Conservation (phyloP, 179 eudicot species). For the Carnegiea gigantea region DNA sequence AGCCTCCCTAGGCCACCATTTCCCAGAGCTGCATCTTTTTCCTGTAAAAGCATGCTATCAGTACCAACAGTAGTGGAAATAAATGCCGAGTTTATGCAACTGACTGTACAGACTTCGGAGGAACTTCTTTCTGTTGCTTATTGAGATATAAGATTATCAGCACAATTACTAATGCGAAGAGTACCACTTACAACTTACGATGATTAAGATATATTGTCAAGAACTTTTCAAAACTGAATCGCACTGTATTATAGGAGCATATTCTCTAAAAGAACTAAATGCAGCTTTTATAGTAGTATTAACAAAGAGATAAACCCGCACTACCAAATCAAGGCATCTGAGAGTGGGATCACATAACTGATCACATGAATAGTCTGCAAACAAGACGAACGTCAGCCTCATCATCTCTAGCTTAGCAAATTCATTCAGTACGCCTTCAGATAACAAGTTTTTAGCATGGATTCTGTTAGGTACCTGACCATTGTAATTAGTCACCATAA, state of each 20-base stretch:
- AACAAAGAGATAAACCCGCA: neutral
- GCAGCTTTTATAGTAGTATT: neutral
- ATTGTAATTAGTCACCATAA: neutral
- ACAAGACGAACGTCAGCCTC: neutral
- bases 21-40: slow-evolving; percentile 98
- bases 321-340: neutral
- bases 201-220: neutral
- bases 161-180: neutral
- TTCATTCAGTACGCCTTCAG: neutral
- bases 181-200: neutral
- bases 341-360: neutral
- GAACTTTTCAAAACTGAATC: neutral
- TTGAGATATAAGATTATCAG: neutral
- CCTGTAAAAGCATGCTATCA: slow-evolving; percentile 40
- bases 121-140: neutral
- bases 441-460: neutral
- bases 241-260: neutral
- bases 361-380: neutral
- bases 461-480: neutral
- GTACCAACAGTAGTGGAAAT: neutral
- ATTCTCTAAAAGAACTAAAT: neutral
- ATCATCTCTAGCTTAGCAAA: neutral
- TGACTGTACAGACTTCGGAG: neutral
- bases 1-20: slow-evolving; percentile 99
- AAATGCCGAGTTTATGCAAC: neutral